A percentile compares a stretch with the other conserved stretches of the same genome.
These are phyloP conservation scores for Suhomyces sp. DNA, from an alignment of 805 yeast species.

Conservation along the genomic window DNA sequence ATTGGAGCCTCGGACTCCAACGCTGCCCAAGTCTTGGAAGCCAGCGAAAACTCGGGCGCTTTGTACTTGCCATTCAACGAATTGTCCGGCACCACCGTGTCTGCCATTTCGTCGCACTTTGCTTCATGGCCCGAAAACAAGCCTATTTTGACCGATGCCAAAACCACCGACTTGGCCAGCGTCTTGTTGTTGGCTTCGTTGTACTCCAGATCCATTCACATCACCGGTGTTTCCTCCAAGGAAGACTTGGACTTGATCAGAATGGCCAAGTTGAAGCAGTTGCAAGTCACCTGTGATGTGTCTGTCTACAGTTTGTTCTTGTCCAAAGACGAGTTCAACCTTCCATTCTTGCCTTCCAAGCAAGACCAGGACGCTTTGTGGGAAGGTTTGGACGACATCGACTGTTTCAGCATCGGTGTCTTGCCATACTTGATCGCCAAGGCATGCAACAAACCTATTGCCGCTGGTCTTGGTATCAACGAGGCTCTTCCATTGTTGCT, in stretches of 20 bases:
- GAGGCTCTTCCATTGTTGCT: constrained; percentile 81
- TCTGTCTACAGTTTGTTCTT: constrained; percentile 75
- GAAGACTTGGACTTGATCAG: constrained; percentile 81
- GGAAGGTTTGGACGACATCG: constrained; percentile 69
- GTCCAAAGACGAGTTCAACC: constrained; percentile 66
- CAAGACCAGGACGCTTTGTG: constrained; percentile 82
- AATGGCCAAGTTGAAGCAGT: constrained; percentile 79
- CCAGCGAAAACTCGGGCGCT: constrained; percentile 68
- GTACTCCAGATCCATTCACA: constrained; percentile 80
- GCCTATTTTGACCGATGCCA: constrained; percentile 90
- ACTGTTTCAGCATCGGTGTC: constrained; percentile 83
- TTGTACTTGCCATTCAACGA: constrained; percentile 79
- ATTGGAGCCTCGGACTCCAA: constrained; percentile 80
- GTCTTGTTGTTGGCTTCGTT: constrained; percentile 84
- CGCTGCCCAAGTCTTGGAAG: constrained; percentile 56
- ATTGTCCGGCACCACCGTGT: constrained; percentile 63
- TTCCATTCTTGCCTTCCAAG: constrained; percentile 70
- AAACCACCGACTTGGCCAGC: constrained; percentile 89
- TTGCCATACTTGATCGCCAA: constrained; percentile 71
- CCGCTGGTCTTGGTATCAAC: constrained; percentile 72
- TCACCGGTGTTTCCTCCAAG: constrained; percentile 77
- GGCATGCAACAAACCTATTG: constrained; percentile 56
- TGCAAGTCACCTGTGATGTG: constrained; percentile 87
- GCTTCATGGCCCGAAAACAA: constrained; percentile 79
- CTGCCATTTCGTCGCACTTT: constrained; percentile 77